Conservation (phyloP, 192 early-diverging fungal species). For the Umbelopsis sp. region DNA sequence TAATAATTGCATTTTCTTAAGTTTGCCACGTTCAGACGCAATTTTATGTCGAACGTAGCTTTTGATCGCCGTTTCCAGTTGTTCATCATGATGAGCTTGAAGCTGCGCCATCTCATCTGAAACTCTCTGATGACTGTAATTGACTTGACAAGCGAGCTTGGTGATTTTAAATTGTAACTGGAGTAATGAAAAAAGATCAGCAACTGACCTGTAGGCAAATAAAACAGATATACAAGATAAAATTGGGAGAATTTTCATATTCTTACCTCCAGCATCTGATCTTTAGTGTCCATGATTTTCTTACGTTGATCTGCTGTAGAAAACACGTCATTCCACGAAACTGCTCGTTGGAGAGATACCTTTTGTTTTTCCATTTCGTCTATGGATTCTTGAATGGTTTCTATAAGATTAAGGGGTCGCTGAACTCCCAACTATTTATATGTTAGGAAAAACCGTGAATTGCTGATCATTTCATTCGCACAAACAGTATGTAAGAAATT, state of each 20-base stretch:
- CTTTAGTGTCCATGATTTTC: slow-evolving; percentile 41
- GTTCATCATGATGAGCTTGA: slow-evolving; percentile 42
- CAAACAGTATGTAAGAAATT: no score
- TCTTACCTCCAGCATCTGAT: slow-evolving; percentile 40
- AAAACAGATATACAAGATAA: slow-evolving; percentile 13
- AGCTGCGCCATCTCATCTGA: slow-evolving; percentile 53
- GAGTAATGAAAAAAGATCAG: background rate
- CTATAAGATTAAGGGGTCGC: slow-evolving; percentile 26
- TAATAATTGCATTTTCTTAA: slow-evolving; percentile 18
- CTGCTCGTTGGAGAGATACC: slow-evolving; percentile 14
- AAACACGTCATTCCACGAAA: slow-evolving; percentile 20
- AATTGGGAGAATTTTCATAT: slow-evolving; percentile 12
- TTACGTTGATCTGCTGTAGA: slow-evolving; percentile 34
- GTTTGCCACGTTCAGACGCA: slow-evolving; percentile 19
- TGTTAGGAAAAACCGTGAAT: background rate
- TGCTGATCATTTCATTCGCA: no score
- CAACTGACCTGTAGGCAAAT: background rate
- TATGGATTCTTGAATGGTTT: slow-evolving; percentile 10
- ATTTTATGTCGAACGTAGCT: background rate
- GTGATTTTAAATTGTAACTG: slow-evolving; percentile 44
- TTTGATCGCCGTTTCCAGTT: slow-evolving; percentile 23
- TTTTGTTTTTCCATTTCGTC: slow-evolving; percentile 30
- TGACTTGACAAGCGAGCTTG: slow-evolving; percentile 40
- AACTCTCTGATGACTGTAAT: slow-evolving; percentile 45
- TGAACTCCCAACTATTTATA: slow-evolving; percentile 28